Percentiles rank a stretch among this genome's conserved stretches.
Evolutionary conservation across 768 basidiomycete species (phyloP).

Genomic region (Mycena alexandri): DNA sequence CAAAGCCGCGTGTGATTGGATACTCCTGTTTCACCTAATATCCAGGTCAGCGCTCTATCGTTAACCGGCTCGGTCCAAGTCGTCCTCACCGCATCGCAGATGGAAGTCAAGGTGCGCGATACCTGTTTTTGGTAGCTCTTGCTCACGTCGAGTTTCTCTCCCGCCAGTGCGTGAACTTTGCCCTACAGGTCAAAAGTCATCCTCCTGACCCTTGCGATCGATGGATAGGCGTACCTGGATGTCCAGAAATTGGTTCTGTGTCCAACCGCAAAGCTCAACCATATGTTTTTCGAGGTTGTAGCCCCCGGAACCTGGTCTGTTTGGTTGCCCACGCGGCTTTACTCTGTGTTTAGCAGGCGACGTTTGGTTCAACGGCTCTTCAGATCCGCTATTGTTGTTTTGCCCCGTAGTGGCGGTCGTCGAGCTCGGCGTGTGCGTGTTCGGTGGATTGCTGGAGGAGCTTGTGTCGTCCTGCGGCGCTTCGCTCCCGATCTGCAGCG

Average conservation of each 20-base stretch:
- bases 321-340: slow-evolving; percentile 3
- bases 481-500: no score
- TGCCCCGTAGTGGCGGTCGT: background rate
- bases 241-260: background rate
- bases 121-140: background rate
- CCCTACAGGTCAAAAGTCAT: background rate
- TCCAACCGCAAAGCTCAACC: background rate
- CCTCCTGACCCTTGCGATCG: background rate
- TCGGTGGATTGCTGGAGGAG: no score
- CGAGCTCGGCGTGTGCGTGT: no score
- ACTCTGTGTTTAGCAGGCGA: background rate
- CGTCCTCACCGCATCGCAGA: background rate
- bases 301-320: no score
- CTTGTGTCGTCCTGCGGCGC: no score
- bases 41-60: background rate
- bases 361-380: background rate
- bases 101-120: background rate
- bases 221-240: background rate
- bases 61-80: background rate
- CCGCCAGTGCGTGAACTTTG: background rate
- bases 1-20: background rate
- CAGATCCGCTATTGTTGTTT: no score
- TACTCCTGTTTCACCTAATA: slow-evolving; percentile 4
- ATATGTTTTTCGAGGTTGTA: slow-evolving; percentile 3
- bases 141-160: background rate